Conservation (phyloP, 2,329 filamentous ascomycete species). For the Epicoccum nigrum region DNA sequence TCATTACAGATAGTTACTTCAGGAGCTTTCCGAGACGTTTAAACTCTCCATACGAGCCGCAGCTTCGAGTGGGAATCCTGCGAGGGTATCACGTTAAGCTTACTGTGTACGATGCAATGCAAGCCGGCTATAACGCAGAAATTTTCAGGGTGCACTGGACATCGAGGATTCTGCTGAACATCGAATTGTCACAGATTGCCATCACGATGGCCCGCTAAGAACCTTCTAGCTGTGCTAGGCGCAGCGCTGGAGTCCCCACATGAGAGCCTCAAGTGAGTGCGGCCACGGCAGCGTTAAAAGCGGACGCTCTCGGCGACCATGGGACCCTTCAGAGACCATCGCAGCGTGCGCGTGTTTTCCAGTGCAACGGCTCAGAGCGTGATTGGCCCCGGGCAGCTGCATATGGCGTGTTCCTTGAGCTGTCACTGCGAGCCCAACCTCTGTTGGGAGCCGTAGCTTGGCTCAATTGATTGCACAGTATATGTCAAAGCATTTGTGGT, state of each 20-base stretch:
- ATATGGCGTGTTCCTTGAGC: not conserved
- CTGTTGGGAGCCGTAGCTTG: not conserved
- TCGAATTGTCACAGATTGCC: slow-evolving; percentile 19
- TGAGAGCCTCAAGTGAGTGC: slow-evolving; percentile 10
- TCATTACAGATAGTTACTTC: slow-evolving; percentile 2
- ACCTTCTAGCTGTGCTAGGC: slow-evolving; percentile 6
- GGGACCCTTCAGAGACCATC: slow-evolving; percentile 4
- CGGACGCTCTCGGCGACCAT: slow-evolving; percentile 14
- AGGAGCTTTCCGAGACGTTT: slow-evolving; percentile 10
- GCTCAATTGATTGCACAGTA: not conserved
- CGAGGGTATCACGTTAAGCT: not conserved
- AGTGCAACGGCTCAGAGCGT: slow-evolving; percentile 4
- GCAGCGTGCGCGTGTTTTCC: slow-evolving; percentile 3
- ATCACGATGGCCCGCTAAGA: slow-evolving; percentile 13
- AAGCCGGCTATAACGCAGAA: not conserved
- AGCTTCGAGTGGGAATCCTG: not conserved
- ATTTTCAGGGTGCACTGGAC: slow-evolving; percentile 2
- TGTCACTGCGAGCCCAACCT: slow-evolving; percentile 1
- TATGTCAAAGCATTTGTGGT: slow-evolving; percentile 5
- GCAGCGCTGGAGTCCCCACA: slow-evolving; percentile 10
- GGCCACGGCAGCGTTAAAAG: not conserved
- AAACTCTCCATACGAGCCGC: not conserved
- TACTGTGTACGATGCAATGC: not conserved
- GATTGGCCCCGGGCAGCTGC: slow-evolving; percentile 4
- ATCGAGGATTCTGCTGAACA: slow-evolving; percentile 16